Conservation (phyloP, 768 basidiomycete genomes). For the Nevesoporus exiguus region DNA sequence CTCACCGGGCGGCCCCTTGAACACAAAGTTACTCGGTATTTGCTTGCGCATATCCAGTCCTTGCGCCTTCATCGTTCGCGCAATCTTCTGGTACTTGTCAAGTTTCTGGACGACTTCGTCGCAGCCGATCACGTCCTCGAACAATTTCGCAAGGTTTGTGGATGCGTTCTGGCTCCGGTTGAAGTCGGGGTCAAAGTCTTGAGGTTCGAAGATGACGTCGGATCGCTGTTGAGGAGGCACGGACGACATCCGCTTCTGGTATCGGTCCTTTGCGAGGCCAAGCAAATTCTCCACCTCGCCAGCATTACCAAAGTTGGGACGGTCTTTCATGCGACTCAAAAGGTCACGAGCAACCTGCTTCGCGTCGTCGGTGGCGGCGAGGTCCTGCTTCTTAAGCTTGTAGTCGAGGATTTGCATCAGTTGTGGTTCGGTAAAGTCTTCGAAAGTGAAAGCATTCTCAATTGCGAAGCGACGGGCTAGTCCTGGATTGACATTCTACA, state of each 20-base stretch:
- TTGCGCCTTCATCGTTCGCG: slow-evolving; percentile 37
- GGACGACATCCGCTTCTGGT: slow-evolving; percentile 38
- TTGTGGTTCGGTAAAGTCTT: slow-evolving; percentile 57
- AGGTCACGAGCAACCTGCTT: slow-evolving; percentile 54
- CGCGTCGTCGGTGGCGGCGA: slow-evolving; percentile 52
- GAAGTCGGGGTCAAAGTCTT: slow-evolving; percentile 64
- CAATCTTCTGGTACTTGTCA: slow-evolving; percentile 49
- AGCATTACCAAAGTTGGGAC: slow-evolving; percentile 64
- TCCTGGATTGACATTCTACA: slow-evolving; percentile 68
- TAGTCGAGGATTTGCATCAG: slow-evolving; percentile 48
- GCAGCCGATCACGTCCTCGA: slow-evolving; percentile 61
- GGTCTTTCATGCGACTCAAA: slow-evolving; percentile 33
- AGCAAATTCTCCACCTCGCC: slow-evolving; percentile 65
- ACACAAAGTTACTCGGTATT: slow-evolving; percentile 63
- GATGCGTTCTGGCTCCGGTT: slow-evolving; percentile 47
- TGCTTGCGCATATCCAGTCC: slow-evolving; percentile 45
- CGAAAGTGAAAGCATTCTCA: slow-evolving; percentile 66
- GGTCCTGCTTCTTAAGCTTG: slow-evolving; percentile 57
- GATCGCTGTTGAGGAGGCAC: slow-evolving; percentile 20
- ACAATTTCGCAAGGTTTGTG: slow-evolving; percentile 51
- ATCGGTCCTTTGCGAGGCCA: slow-evolving; percentile 45
- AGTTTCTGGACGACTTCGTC: slow-evolving; percentile 51
- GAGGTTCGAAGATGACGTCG: slow-evolving; percentile 35
- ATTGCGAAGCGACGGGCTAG: slow-evolving; percentile 63
- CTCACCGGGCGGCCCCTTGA: slow-evolving; percentile 70